Evolutionary conservation across 371 early-diverging fungal genomes (phyloP).

Genomic region (Actinomortierella ambigua): DNA sequence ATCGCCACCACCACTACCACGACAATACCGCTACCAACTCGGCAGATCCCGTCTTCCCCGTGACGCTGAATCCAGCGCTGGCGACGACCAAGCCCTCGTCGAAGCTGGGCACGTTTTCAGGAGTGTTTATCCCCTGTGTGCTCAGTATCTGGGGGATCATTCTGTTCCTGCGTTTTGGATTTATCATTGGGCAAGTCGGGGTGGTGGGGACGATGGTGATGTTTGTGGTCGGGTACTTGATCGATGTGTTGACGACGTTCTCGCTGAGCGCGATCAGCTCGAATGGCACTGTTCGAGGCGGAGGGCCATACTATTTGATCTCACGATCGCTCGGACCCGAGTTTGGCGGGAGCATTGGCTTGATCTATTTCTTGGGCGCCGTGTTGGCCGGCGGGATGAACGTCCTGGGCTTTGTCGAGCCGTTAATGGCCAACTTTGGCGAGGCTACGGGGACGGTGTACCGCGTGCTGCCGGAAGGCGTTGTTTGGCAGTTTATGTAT

Average conservation of each 20-base stretch:
- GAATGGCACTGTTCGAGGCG: slow-evolving; percentile 71
- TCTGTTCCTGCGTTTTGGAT: slow-evolving; percentile 66
- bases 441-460: slow-evolving; percentile 49
- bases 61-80: slow-evolving; percentile 28
- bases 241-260: slow-evolving; percentile 68
- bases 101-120: slow-evolving; percentile 66
- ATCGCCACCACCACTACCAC: neutral
- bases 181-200: slow-evolving; percentile 64
- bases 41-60: slow-evolving; percentile 27
- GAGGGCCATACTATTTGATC: slow-evolving; percentile 79
- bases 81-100: slow-evolving; percentile 29
- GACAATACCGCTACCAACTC: neutral
- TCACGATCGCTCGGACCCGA: slow-evolving; percentile 74
- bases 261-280: slow-evolving; percentile 75
- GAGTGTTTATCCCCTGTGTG: slow-evolving; percentile 66
- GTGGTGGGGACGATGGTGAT: slow-evolving; percentile 58
- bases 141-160: slow-evolving; percentile 70
- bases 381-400: slow-evolving; percentile 64
- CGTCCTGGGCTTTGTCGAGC: slow-evolving; percentile 66
- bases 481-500: slow-evolving; percentile 53
- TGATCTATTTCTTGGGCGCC: slow-evolving; percentile 68
- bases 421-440: slow-evolving; percentile 61
- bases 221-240: slow-evolving; percentile 58
- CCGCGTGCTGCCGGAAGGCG: slow-evolving; percentile 57
- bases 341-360: slow-evolving; percentile 78